Conservation (phyloP, 1,284 basidiomycete genomes). For the Fomitopsis schrenkii region DNA sequence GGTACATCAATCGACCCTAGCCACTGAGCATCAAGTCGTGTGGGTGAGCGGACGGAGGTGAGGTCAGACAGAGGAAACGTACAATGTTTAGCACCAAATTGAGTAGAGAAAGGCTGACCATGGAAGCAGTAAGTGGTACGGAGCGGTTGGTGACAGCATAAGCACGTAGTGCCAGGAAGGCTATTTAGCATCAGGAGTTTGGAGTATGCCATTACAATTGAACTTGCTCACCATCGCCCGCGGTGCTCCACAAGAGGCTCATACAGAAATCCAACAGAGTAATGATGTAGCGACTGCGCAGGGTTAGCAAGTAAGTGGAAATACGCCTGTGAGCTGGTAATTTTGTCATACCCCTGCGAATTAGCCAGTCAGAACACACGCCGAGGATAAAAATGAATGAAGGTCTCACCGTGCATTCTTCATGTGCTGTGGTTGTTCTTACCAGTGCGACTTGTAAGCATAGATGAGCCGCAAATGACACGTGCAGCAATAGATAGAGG, state of each 20-base stretch:
- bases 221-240: not conserved
- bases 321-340: not conserved
- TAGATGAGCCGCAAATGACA: not conserved
- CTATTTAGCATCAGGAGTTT: not conserved
- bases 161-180: not conserved
- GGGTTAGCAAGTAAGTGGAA: not conserved
- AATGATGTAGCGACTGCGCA: too few relatives aligned
- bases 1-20: too few relatives aligned
- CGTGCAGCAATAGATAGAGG: not conserved
- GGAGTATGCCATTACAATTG: not conserved
- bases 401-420: too few relatives aligned
- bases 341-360: not conserved
- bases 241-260: too few relatives aligned
- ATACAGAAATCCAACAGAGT: too few relatives aligned
- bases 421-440: not conserved
- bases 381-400: too few relatives aligned
- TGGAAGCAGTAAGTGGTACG: not conserved
- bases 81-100: not conserved
- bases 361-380: not conserved
- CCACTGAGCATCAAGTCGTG: not conserved
- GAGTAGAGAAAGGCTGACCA: not conserved
- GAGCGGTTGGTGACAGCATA: not conserved
- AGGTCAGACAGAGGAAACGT: not conserved
- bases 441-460: not conserved
- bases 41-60: not conserved